These are phyloP conservation scores for Magnusiomyces starmeri DNA, from an alignment of 1,139 yeast genomes.

Conservation along the genomic window DNA sequence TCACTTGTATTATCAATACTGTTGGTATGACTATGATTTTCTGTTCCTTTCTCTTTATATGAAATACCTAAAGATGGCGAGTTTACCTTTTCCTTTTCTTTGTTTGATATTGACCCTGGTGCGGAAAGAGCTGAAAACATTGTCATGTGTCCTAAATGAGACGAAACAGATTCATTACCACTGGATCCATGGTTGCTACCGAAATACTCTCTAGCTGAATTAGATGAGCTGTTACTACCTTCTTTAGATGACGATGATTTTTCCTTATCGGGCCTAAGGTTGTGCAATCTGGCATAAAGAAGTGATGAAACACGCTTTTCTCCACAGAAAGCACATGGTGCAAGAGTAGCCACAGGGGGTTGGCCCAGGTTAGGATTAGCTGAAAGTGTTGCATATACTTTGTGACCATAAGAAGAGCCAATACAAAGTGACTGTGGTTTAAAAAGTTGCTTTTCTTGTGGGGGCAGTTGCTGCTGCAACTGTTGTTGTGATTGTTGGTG, in stretches of 20 bases:
- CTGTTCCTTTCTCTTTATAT: not conserved
- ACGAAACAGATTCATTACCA: not conserved
- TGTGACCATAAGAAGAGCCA: not conserved
- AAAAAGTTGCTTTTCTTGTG: not conserved
- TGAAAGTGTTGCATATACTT: conserved; percentile 3
- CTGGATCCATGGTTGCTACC: not conserved
- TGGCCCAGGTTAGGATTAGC: conserved; percentile 27
- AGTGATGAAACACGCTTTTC: conserved; percentile 61
- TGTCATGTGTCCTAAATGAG: not conserved
- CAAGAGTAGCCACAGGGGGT: conserved; percentile 66
- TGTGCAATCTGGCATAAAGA: conserved; percentile 72
- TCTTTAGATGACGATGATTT: conserved; percentile 11
- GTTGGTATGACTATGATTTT: not conserved
- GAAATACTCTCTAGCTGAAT: not conserved
- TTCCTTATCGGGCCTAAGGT: conserved; percentile 40
- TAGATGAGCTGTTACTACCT: not conserved
- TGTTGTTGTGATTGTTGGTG: not conserved
- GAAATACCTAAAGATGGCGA: not conserved
- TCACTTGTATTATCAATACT: conserved; percentile 4
- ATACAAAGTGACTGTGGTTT: not conserved
- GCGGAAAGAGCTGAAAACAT: not conserved
- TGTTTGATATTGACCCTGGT: not conserved
- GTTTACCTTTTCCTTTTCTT: not conserved
- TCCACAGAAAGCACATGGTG: conserved; percentile 77
- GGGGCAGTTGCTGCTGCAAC: not conserved